Conservation (phyloP, 2,329 filamentous ascomycete genomes). For the Aphanoascus verrucosus region DNA sequence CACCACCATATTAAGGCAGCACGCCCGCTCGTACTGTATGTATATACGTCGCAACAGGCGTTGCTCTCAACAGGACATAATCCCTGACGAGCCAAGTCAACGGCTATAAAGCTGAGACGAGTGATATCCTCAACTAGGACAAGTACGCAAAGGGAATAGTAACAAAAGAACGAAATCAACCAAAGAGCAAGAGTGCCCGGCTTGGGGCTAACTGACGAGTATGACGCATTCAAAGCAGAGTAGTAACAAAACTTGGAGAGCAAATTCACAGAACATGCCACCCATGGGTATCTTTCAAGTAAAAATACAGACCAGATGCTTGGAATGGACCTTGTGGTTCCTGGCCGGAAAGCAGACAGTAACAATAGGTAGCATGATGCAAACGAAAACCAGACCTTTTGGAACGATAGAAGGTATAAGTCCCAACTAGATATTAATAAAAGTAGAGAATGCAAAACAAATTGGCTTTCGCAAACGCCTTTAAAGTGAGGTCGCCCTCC, state of each 20-base stretch:
- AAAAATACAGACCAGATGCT: constrained; percentile 1
- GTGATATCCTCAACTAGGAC: not conserved
- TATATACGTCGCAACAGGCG: not conserved
- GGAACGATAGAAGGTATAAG: not conserved
- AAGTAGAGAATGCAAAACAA: not conserved
- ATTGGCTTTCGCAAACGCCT: not conserved
- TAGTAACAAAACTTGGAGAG: not conserved
- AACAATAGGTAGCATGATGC: not conserved
- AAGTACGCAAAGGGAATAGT: not conserved
- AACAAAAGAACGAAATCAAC: not conserved
- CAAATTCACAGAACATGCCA: not conserved
- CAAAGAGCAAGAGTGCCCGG: not conserved
- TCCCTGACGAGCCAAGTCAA: not conserved
- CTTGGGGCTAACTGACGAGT: not conserved
- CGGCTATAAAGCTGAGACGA: not conserved
- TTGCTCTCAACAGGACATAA: not conserved
- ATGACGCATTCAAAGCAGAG: not conserved
- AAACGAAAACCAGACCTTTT: not conserved
- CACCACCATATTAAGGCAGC: not conserved
- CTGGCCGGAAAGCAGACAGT: not conserved
- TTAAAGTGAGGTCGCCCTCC: constrained; percentile 11
- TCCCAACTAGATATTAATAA: not conserved
- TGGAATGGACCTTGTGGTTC: not conserved
- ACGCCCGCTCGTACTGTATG: not conserved
- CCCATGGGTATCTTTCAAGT: constrained; percentile 13